These are phyloP conservation scores for Nematodospora anomalae DNA, from an alignment of 1,139 yeast genomes.

Conservation along the genomic window DNA sequence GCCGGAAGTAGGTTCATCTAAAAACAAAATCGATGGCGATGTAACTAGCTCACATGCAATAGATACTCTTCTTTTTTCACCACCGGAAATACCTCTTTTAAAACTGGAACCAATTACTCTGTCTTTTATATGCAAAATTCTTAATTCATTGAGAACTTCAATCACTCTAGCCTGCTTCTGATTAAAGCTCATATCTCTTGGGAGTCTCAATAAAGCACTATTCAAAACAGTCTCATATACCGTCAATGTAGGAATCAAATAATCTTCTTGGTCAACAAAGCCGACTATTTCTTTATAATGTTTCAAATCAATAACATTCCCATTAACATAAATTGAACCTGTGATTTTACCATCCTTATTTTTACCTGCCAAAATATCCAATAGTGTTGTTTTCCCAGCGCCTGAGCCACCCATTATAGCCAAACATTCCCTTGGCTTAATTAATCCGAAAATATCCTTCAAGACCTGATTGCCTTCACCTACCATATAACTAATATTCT, in stretches of 20 bases:
- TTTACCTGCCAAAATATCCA: constrained; percentile 88
- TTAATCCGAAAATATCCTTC: constrained; percentile 67
- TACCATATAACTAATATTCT: constrained; percentile 64
- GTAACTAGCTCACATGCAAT: constrained; percentile 90
- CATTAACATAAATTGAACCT: constrained; percentile 76
- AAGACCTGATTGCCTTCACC: constrained; percentile 47
- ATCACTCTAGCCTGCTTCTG: constrained; percentile 78
- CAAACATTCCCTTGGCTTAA: constrained; percentile 81
- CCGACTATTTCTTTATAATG: constrained; percentile 74
- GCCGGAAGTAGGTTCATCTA: constrained; percentile 95
- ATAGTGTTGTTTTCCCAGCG: constrained; percentile 92
- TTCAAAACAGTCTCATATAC: constrained; percentile 94
- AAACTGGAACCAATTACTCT: constrained; percentile 86
- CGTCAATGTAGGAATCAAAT: constrained; percentile 84
- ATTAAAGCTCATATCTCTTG: constrained; percentile 68
- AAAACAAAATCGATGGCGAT: constrained; percentile 74
- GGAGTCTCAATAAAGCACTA: constrained; percentile 85
- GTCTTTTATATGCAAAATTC: constrained; percentile 81
- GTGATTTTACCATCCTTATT: constrained; percentile 68
- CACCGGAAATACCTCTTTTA: constrained; percentile 92
- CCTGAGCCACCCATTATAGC: constrained; percentile 99
- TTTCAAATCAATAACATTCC: constrained; percentile 41
- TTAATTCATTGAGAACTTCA: constrained; percentile 81
- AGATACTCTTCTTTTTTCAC: constrained; percentile 85
- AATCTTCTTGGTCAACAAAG: constrained; percentile 97